Evolutionary conservation across 208 protist species (phyloP).

Genomic region (Trypanosoma brucei): DNA sequence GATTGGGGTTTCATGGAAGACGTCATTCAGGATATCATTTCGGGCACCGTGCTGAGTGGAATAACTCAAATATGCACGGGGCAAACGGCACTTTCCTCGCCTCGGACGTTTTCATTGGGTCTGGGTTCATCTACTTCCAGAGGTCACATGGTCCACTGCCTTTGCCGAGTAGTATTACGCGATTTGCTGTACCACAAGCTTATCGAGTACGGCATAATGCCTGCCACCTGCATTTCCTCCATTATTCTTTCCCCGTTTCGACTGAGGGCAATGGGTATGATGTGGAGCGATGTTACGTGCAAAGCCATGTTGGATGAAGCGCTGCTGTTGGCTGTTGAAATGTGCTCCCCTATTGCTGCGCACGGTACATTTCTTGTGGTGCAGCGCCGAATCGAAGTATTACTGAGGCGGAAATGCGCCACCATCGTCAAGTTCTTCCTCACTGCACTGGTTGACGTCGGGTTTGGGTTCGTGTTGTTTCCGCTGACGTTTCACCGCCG

Average conservation of each 20-base stretch:
- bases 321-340: slow-evolving; percentile 40
- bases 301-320: slow-evolving; percentile 63
- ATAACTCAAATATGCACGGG: slow-evolving; percentile 52
- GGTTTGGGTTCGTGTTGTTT: slow-evolving; percentile 58
- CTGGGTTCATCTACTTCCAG: slow-evolving; percentile 10
- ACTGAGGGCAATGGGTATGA: slow-evolving; percentile 56
- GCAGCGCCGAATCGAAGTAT: slow-evolving; percentile 37
- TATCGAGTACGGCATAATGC: slow-evolving; percentile 14
- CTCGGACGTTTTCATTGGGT: neutral
- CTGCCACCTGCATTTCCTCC: slow-evolving; percentile 31
- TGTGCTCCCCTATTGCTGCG: slow-evolving; percentile 35
- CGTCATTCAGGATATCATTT: slow-evolving; percentile 60
- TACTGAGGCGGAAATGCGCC: slow-evolving; percentile 25
- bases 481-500: slow-evolving; percentile 62
- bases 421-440: slow-evolving; percentile 35
- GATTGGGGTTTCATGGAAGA: slow-evolving; percentile 50
- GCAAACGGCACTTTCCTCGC: slow-evolving; percentile 16
- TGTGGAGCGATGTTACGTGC: slow-evolving; percentile 56
- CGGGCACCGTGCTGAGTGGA: slow-evolving; percentile 37
- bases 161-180: slow-evolving; percentile 32
- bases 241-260: slow-evolving; percentile 49
- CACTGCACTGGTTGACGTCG: slow-evolving; percentile 38
- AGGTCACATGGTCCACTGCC: slow-evolving; percentile 30
- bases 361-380: slow-evolving; percentile 29
- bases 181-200: slow-evolving; percentile 62